phyloP scores from a whole-genome alignment of 257 asterid species.

The Solanum phureja region DNA sequence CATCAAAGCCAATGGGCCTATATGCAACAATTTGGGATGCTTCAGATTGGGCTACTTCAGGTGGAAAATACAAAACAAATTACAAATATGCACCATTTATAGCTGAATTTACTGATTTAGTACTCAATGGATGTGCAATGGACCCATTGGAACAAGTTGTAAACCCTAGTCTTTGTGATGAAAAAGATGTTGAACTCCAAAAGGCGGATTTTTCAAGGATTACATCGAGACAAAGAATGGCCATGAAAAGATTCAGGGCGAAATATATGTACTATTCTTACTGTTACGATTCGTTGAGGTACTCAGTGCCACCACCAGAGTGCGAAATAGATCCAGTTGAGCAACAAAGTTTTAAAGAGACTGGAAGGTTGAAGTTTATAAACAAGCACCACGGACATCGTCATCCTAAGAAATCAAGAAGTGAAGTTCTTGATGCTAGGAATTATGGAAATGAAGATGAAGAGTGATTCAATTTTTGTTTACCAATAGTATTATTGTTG shows the following conservation, averaged over 20 bases:
- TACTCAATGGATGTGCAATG: slow-evolving; percentile 62
- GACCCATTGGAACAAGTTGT: slow-evolving; percentile 62
- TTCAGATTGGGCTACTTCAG: slow-evolving; percentile 96
- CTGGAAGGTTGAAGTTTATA: slow-evolving; percentile 54
- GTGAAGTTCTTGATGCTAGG: slow-evolving; percentile 19
- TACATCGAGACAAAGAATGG: slow-evolving; percentile 34
- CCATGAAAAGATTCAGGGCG: slow-evolving; percentile 53
- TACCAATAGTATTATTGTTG: background rate
- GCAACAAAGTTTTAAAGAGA: slow-evolving; percentile 38
- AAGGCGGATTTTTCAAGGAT: slow-evolving; percentile 27
- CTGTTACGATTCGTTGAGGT: slow-evolving; percentile 60
- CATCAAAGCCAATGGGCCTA: slow-evolving; percentile 82
- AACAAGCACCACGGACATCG: slow-evolving; percentile 22
- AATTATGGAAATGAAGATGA: slow-evolving; percentile 31
- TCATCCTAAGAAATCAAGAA: slow-evolving; percentile 29
- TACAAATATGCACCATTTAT: slow-evolving; percentile 87
- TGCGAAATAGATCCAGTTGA: slow-evolving; percentile 54
- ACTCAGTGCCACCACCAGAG: slow-evolving; percentile 51
- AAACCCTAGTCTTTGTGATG: slow-evolving; percentile 12
- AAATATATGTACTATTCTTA: slow-evolving; percentile 75
- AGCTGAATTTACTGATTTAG: slow-evolving; percentile 66
- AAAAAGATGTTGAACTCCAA: slow-evolving; percentile 19
- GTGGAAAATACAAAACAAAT: slow-evolving; percentile 65
- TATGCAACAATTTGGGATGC: slow-evolving; percentile 98
- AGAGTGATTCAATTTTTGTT: slow-evolving; percentile 13